Base-by-base conservation (phyloP, 768 basidiomycete species). In the Mycena floridula region DNA sequence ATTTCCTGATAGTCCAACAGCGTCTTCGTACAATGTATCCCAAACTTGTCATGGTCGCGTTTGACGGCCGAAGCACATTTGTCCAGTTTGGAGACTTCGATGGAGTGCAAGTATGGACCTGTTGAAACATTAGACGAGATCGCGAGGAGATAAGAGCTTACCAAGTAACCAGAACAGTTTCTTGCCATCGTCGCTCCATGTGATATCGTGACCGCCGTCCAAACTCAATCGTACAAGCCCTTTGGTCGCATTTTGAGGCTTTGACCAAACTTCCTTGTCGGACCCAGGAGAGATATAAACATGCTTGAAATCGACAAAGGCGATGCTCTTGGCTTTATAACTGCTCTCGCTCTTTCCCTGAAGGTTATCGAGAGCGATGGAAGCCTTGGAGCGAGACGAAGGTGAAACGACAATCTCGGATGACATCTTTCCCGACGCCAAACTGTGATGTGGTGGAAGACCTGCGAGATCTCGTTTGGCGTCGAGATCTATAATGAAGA, bases 161-260 rank as follows among this genome's bases (percentile, higher is more conserved):
- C 85, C 85, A 24, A 88, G 68, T 60, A 88, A 75, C 85, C 85
- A 88, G 49, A 85, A 83, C 25, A 87, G 44, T 25, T 66, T 78
- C 43, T 69, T 75, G 15, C 85, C 85, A 55, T 86, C 80, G 9
- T 71, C 55, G 25, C 76, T 82, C 65, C 76, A 81, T 2, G 77
- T 69, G 27, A 87, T 57, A 55, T 82, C 81, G 52, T 88, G 85
- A 1, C 84, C 85, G 15, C 85, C 85, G 57, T 87, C 83, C 50
- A 84, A 54, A 53, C 85, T 86, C 46, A 87, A 46, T 25, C 85
- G 71, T 3, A 72, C 72, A 45, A 86, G 56, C 2, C 77, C 78
- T 23, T 67, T 67, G 2, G 83, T 81, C 3, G 83, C 76, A 54
- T 82, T 82, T 1, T 70, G 79, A 8, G 85, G 85, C 53, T 77